Percentiles rank a stretch among this genome's conserved stretches.
Conservation (phyloP, 2,329 filamentous ascomycete genomes). For the Talaromyces sp. region DNA sequence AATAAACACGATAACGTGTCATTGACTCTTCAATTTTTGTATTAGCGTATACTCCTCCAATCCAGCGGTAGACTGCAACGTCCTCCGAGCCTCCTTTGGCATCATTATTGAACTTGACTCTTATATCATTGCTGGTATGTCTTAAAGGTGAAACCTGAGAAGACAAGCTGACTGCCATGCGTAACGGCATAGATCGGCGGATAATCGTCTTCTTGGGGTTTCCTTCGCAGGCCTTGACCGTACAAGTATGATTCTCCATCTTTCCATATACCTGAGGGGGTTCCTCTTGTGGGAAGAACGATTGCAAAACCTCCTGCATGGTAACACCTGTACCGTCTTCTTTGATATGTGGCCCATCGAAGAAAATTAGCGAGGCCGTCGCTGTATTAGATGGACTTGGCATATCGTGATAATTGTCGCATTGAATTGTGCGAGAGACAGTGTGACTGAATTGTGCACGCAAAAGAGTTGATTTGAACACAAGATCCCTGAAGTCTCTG, state of each 20-base stretch:
- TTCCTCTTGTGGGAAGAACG: background rate
- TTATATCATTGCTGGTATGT: conserved; percentile 24
- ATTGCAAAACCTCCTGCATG: conserved; percentile 7
- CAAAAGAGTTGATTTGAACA: conserved; percentile 6
- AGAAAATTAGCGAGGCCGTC: background rate
- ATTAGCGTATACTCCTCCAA: conserved; percentile 36
- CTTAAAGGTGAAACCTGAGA: conserved; percentile 21
- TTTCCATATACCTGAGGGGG: background rate
- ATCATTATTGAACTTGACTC: conserved; percentile 22
- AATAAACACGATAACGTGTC: conserved; percentile 13
- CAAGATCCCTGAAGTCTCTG: background rate
- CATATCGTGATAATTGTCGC: background rate
- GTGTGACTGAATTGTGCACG: conserved; percentile 11
- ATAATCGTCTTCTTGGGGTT: conserved; percentile 27
- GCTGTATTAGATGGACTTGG: background rate
- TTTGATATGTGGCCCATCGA: background rate
- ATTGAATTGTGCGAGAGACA: background rate
- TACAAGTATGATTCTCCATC: background rate
- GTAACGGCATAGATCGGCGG: conserved; percentile 31
- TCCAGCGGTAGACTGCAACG: conserved; percentile 34
- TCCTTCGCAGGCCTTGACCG: conserved; percentile 1
- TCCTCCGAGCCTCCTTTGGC: conserved; percentile 13
- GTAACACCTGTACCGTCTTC: background rate
- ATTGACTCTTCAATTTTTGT: background rate
- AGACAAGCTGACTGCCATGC: conserved; percentile 26